Evolutionary conservation across 192 early-diverging fungal genomes (phyloP).

Genomic region (Helicostylum pulchrum): DNA sequence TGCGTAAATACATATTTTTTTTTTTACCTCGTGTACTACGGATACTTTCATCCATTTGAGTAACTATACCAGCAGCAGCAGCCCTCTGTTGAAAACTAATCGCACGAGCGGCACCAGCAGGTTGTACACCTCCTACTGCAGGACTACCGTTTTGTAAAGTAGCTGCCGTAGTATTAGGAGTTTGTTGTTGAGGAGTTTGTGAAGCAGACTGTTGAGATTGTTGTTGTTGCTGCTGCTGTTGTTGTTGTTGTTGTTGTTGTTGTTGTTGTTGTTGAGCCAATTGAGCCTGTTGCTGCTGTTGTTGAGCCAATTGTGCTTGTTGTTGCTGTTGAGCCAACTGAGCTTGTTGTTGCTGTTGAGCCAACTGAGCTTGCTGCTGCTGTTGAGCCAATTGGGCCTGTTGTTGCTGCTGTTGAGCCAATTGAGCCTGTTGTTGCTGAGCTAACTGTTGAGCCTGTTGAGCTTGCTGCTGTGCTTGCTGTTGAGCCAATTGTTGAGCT

Average conservation of each 20-base stretch:
- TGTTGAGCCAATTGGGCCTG: neutral
- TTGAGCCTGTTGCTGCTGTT: conserved; percentile 7
- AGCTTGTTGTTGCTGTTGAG: neutral
- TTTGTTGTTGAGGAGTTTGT: conserved; percentile 21
- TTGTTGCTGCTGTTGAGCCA: conserved; percentile 1
- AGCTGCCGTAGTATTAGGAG: neutral
- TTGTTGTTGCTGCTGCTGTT: conserved; percentile 7
- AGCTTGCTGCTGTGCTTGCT: conserved; percentile 1
- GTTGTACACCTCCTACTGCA: neutral
- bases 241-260: conserved; percentile 14
- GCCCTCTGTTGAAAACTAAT: conserved; percentile 21
- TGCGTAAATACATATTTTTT: neutral
- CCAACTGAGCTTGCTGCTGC: neutral
- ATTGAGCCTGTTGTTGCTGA: neutral
- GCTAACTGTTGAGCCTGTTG: neutral
- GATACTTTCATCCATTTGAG: conserved; percentile 40
- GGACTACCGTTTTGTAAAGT: conserved; percentile 5
- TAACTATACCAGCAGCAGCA: conserved; percentile 36
- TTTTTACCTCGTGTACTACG: conserved; percentile 38
- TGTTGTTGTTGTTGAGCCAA: conserved; percentile 5
- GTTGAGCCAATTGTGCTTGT: neutral
- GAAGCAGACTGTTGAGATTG: conserved; percentile 1
- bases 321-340: neutral
- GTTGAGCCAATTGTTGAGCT: conserved; percentile 1
- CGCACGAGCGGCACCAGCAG: conserved; percentile 1